These are phyloP conservation scores for Rhazya stricta DNA, from an alignment of 257 asterid genomes.

Conservation along the genomic window DNA sequence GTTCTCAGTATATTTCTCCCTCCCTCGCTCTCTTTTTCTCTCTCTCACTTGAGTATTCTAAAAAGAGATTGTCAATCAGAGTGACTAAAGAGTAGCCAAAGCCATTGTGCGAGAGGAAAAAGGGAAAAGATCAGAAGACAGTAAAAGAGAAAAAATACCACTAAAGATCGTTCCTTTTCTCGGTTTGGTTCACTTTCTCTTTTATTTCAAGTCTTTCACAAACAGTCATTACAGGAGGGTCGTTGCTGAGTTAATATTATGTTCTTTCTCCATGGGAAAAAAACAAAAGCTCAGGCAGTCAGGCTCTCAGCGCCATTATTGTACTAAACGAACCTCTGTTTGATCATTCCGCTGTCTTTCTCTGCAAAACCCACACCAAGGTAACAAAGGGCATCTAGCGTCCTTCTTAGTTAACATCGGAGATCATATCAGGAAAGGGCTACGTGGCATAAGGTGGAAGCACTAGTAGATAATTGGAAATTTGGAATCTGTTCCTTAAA, in stretches of 20 bases:
- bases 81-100: not conserved
- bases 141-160: not conserved
- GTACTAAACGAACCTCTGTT: not conserved
- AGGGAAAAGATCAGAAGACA: not conserved
- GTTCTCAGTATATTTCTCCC: conserved; percentile 4
- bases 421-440: not conserved
- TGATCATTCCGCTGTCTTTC: conserved; percentile 5
- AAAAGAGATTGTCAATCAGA: not conserved
- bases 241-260: not conserved
- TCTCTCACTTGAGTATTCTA: not conserved
- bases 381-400: conserved; percentile 7
- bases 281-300: too few species aligned
- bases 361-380: not conserved
- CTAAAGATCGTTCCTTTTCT: conserved; percentile 4
- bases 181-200: not conserved
- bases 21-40: not conserved
- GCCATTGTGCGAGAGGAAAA: not conserved
- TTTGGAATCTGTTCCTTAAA: not conserved
- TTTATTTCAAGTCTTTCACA: not conserved
- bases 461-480: not conserved
- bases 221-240: not conserved
- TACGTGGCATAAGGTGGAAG: not conserved
- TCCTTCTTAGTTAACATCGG: not conserved
- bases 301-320: conserved; percentile 3
- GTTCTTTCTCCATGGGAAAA: not conserved